Evolutionary conservation across 2,329 filamentous ascomycete species (phyloP), one percentile per base, ranked within the genome.

Genomic region (Fusarium chlamydosporum): DNA sequence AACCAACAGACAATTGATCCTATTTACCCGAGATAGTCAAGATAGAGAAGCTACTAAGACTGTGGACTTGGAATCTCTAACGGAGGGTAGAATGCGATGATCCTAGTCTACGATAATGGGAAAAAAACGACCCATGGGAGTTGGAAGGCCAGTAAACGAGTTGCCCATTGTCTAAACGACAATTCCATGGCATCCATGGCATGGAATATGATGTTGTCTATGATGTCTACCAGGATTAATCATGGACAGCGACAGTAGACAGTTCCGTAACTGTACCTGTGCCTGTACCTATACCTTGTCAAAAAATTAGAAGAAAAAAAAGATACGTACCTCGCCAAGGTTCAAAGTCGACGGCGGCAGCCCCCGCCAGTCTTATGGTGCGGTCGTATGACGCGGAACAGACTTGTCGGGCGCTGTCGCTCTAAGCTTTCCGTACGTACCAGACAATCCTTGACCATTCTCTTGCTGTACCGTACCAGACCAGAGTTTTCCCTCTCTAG

Each of bases 341-440:
- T 68, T 12, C 26, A 13, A 23, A 23, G 23, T 6, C 16, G 42
- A 15, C 26, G 47, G 16, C 72, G 72, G 72, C 70, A 72, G 50
- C 72, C 72, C 72, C 72, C 72, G 72, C 70, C 54, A 34, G 59
- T 66, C 70, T 71, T 55, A 72, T 59, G 68, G 71, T 50, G 56
- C 45, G 64, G 72, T 74, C 72, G 72, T 74, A 74, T 74, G 72
- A 74, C 70, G 70, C 68, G 70, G 68, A 73, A 48, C 61, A 72
- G 66, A 73, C 60, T 67, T 57, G 52, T 74, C 72, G 72, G 70
- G 70, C 70, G 45, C 72, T 72, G 60, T 74, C 72, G 70, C 70
- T 53, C 60, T 64, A 59, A 70, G 56, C 66, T 68, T 50, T 61
- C 37, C 41, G 45, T 47, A 42, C 41, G 27, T 45, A 15, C 46